Conservation (phyloP, 2,329 filamentous ascomycete genomes). For the Sporothrix variecibatus region DNA sequence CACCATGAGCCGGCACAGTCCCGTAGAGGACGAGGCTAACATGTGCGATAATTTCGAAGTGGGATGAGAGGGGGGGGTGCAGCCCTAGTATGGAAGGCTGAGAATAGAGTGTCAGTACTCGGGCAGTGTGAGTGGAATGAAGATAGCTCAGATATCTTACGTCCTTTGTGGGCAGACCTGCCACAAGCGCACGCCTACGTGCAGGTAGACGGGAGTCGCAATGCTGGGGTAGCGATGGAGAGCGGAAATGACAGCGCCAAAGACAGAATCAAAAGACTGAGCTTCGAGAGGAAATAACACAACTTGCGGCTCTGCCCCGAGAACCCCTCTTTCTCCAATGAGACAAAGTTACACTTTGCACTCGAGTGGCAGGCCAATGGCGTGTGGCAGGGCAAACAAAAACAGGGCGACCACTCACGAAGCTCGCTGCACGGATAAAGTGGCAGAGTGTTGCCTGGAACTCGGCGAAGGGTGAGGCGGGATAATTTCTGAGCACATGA, state of each 20-base stretch:
- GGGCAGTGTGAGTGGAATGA: not conserved
- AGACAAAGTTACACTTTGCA: not conserved
- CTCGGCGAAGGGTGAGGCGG: not conserved
- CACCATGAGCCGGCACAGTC: not conserved
- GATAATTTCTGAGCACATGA: not conserved
- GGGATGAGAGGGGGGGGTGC: not conserved
- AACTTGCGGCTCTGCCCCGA: conserved; percentile 1
- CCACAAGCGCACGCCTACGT: not conserved
- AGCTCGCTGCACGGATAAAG: not conserved
- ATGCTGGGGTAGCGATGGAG: not conserved
- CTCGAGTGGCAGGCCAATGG: conserved; percentile 2
- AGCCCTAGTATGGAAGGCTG: not conserved
- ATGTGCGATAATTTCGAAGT: not conserved
- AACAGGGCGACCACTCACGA: conserved; percentile 26
- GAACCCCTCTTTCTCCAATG: not conserved
- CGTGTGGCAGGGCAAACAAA: conserved; percentile 23
- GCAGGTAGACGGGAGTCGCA: not conserved
- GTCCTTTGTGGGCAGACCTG: not conserved
- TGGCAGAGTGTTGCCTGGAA: not conserved
- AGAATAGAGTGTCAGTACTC: not conserved
- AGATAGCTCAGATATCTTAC: not conserved
- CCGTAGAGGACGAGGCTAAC: not conserved
- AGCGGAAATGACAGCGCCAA: not conserved
- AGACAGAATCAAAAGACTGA: not conserved
- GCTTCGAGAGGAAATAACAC: not conserved